Conservation (phyloP, 768 basidiomycete genomes). For the Butyriboletus loyo region DNA sequence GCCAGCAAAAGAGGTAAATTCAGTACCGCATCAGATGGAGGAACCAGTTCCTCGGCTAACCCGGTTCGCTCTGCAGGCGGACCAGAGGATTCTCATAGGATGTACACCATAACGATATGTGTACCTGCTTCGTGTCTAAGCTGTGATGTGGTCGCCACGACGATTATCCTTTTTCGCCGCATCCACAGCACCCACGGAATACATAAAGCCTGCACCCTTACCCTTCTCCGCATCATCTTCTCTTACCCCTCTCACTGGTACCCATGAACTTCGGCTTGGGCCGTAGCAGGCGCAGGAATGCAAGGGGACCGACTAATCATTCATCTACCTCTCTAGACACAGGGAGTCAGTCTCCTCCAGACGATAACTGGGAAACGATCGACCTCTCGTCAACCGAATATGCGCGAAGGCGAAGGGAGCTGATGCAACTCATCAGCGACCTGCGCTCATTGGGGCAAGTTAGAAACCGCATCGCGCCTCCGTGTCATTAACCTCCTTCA, state of each 20-base stretch:
- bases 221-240: neutral
- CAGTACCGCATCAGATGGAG: too few relatives aligned
- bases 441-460: constrained; percentile 40
- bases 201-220: constrained; percentile 8
- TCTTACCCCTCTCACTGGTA: neutral
- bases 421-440: constrained; percentile 40
- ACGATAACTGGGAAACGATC: constrained; percentile 9
- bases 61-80: too few relatives aligned
- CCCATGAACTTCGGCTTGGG: constrained; percentile 2
- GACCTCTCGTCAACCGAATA: constrained; percentile 36
- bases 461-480: neutral
- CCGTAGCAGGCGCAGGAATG: neutral
- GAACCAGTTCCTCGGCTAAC: too few relatives aligned
- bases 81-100: too few relatives aligned
- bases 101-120: too few relatives aligned
- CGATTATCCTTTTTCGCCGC: neutral
- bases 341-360: constrained; percentile 7
- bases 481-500: neutral
- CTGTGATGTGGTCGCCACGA: neutral
- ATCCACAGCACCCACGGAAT: neutral
- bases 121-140: neutral
- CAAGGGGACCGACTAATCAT: neutral
- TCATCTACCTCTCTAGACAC: neutral
- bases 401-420: constrained; percentile 36
- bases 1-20: too few relatives aligned